Base-by-base conservation (phyloP, 1,284 basidiomycete genomes). In the Volvariella surrecta region DNA sequence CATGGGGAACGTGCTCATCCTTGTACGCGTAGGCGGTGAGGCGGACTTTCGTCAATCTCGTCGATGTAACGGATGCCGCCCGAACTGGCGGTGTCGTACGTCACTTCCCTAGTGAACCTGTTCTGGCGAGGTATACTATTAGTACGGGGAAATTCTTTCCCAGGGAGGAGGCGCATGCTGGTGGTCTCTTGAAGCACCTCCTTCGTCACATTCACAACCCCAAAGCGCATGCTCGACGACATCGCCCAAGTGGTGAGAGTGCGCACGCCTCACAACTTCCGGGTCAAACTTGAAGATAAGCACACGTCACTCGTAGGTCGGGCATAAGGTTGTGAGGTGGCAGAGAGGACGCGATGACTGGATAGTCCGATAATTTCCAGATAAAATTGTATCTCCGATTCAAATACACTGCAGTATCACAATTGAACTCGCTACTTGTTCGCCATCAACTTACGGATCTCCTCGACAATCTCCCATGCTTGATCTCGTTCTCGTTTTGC, bases 11-110 rank as follows among this genome's bases (percentile, higher is more conserved):
- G 15, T 11, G 13, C 15, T n/a, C 3, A n/a, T 19, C 13, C 37
- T 16, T 21, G 6, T 11, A 6, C 24, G 24, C 11, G 6, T 6
- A 63, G 61, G 45, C 48, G 20, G 53, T 61, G 2, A 43, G 43
- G 8, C n/a, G 21, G 3, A 49, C 46, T 1, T 53, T 59, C 38
- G 55, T 61, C 13, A 62, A 63, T 38, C 49, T 63, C 10, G 53
- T 61, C 19, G 61, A 63, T 43, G 37, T 63, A 13, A 52, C 55
- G 7, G 52, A 58, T 21, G 32, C 3, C 2, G 45, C 28, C 3
- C 42, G 46, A 6, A 47, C 37, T 11, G 22, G 19, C 3, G 18
- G 35, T 11, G 24, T 41, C 1, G 21, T 52, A 8, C n/a, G 2
- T 1, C 13, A 22, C 3, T 52, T 54, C 45, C 1, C 19, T 0